Conservation (phyloP, 164 flowering plant genomes). For the Hamamelis virginiana region DNA sequence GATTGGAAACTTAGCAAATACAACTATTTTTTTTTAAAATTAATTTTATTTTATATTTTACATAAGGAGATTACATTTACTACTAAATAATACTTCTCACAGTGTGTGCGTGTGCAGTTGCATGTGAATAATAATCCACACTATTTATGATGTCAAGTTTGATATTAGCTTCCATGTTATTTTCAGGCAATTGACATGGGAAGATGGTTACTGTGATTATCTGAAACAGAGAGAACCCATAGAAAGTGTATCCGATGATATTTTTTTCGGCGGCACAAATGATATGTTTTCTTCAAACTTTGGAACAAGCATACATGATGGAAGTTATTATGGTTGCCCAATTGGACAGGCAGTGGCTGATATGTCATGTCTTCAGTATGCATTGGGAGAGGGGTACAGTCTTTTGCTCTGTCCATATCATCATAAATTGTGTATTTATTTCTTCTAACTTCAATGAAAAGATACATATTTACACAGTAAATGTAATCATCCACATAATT, state of each 20-base stretch:
- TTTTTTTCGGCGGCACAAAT: constrained; percentile 12
- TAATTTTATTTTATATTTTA: not conserved
- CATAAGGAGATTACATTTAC: not conserved
- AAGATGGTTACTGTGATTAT: constrained; percentile 66
- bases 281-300: constrained; percentile 13
- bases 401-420: constrained; percentile 6
- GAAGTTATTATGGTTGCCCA: constrained; percentile 29
- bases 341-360: constrained; percentile 49
- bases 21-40: not conserved
- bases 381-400: constrained; percentile 76
- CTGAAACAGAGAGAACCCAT: constrained; percentile 23
- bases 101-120: not conserved
- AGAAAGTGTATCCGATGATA: constrained; percentile 20
- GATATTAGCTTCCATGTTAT: not conserved
- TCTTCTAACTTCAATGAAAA: not conserved
- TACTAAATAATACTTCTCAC: not conserved
- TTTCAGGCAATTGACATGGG: constrained; percentile 73
- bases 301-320: constrained; percentile 20
- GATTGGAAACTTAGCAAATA: too few relatives aligned
- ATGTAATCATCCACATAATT: not conserved
- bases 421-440: not conserved
- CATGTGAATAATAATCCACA: too few relatives aligned
- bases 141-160: not conserved
- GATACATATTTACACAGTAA: not conserved
- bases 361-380: constrained; percentile 55